A percentile compares a stretch with the other conserved stretches of the same genome.
Evolutionary conservation across 2,329 filamentous ascomycete species (phyloP).

Genomic region (Sclerotinia nivalis): DNA sequence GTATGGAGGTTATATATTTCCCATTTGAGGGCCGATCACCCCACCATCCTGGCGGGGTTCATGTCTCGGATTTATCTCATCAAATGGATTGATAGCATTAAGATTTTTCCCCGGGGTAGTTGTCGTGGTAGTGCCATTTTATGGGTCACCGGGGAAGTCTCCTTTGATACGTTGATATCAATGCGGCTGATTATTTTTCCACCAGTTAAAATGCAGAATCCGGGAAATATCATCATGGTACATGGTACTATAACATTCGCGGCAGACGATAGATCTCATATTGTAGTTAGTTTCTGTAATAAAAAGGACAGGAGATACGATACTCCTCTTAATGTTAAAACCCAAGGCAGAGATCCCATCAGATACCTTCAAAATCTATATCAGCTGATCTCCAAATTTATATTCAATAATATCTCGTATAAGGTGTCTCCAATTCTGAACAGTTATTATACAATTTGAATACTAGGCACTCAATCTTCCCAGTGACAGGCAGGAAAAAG

Average conservation of each 20-base stretch:
- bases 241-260: background rate
- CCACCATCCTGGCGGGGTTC: background rate
- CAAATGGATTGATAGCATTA: constrained; percentile 3
- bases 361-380: background rate
- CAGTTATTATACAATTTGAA: background rate
- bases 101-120: background rate
- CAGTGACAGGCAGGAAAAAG: too few relatives aligned
- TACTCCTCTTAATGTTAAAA: background rate
- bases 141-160: background rate
- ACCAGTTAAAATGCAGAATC: constrained; percentile 9
- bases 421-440: background rate
- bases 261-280: background rate
- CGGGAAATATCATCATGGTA: background rate
- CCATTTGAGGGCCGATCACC: background rate
- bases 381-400: background rate
- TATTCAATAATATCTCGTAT: background rate
- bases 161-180: constrained; percentile 17
- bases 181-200: constrained; percentile 20
- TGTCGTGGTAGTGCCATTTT: constrained; percentile 4
- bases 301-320: background rate
- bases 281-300: background rate
- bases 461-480: background rate
- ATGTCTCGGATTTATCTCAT: background rate
- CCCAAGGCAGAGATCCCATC: background rate
- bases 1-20: background rate